Evolutionary conservation across 768 basidiomycete species (phyloP), one percentile per base, ranked within the genome.

Genomic region (Harrya chromipes): DNA sequence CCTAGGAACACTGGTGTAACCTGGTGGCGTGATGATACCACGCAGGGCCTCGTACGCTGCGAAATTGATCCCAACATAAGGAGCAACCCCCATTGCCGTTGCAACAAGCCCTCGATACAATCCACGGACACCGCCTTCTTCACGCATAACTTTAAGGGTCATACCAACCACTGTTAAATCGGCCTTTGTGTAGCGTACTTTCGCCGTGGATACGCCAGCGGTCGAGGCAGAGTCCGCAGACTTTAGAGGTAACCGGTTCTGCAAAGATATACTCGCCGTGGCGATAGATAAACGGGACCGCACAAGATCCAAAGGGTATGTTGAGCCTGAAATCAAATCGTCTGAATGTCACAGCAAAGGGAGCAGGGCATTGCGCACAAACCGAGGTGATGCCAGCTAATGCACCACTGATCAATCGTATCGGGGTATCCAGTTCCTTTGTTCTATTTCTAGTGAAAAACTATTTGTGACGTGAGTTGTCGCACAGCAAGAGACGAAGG

Each of bases 371-470:
- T 41, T 41, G 81, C 89, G 63, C 62, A 93, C 93, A 90, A 54
- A 99, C 95, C 52, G 92, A 94, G 9, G 90, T 88, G 54, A 98
- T 90, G 23, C 95, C 95, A 43, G 95, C 95, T 12, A 95, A 71
- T 17, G 92, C 93, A 54, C 95, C 95, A 47, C 90, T 85, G 1
- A 82, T 73, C 36, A 99, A 74, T 48, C 95, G 81, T 55, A 87
- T 86, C 1, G 88, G 89, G 37, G 94, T 97, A 70, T 97, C 92
- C 16, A 99, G 78, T 56, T 85, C 79, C 62, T 73, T 83, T 12
- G 82, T 74, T 13, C 92, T 87, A 62, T 81, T 72, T 31, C 66
- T 62, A 19, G 85, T 83, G 70, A 95, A 87, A 74, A 84, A 76
- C 84, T 90, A 55, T 24, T 31, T 23, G 47, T 35, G 43, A 21